Percentiles rank a stretch among this genome's conserved stretches.
These are phyloP conservation scores for Aegilops speltoides DNA, from an alignment of 176 grass and related monocot genomes.

Conservation along the genomic window DNA sequence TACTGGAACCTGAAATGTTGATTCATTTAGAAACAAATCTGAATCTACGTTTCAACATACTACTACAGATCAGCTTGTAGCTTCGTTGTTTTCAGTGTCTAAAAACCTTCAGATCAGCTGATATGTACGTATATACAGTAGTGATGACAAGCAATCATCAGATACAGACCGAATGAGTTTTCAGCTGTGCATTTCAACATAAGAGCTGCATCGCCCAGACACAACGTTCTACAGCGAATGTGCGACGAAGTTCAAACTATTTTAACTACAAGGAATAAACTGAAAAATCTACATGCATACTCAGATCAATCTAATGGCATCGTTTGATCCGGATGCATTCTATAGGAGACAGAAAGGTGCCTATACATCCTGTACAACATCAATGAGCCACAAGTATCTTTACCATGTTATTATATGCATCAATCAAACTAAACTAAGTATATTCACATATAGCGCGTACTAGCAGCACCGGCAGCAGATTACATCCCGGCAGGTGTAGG, in stretches of 20 bases:
- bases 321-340: not conserved
- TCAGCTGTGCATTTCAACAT: not conserved
- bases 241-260: not conserved
- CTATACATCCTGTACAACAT: not conserved
- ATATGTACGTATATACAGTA: not conserved
- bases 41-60: not conserved
- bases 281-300: not conserved
- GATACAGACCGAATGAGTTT: not conserved
- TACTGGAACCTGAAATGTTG: not conserved
- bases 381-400: slow-evolving; percentile 7
- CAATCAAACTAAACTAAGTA: not conserved
- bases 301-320: not conserved
- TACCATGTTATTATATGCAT: slow-evolving; percentile 20
- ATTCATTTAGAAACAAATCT: not conserved
- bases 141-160: not conserved
- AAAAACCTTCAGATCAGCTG: not conserved
- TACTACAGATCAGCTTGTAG: not conserved
- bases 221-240: not conserved
- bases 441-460: not conserved
- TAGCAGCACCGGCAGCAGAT: slow-evolving; percentile 79
- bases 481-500: slow-evolving; percentile 67
- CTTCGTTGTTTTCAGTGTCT: not conserved
- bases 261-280: not conserved
- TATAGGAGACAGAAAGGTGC: slow-evolving; percentile 11
- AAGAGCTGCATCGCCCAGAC: not conserved